A percentile compares a stretch with the other conserved stretches of the same genome.
These are phyloP conservation scores for Beauveria rudraprayagi DNA, from an alignment of 2,329 filamentous ascomycete genomes.

Conservation along the genomic window DNA sequence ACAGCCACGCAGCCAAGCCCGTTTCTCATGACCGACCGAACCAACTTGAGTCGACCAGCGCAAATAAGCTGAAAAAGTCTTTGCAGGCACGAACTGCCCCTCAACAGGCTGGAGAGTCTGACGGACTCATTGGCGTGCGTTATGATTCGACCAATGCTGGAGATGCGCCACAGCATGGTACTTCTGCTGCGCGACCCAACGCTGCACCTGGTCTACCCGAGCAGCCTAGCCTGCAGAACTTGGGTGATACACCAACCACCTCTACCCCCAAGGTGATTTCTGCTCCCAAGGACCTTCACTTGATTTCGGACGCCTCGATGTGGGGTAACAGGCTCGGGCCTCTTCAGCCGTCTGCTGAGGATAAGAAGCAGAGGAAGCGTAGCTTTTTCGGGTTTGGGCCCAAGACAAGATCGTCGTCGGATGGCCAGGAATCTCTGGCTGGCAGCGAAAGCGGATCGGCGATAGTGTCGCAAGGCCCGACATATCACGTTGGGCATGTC, in stretches of 20 bases:
- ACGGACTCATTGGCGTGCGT: slow-evolving; percentile 47
- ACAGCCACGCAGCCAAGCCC: slow-evolving; percentile 22
- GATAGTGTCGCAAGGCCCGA: slow-evolving; percentile 30
- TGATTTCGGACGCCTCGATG: slow-evolving; percentile 72
- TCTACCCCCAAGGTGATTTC: slow-evolving; percentile 56
- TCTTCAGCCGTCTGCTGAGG: slow-evolving; percentile 47
- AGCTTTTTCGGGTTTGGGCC: slow-evolving; percentile 64
- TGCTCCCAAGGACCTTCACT: slow-evolving; percentile 71
- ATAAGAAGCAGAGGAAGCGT: slow-evolving; percentile 75
- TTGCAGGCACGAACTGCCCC: slow-evolving; percentile 26
- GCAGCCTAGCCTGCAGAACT: slow-evolving; percentile 25
- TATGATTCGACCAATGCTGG: slow-evolving; percentile 50
- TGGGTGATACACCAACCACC: slow-evolving; percentile 25
- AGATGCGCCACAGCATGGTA: slow-evolving; percentile 37
- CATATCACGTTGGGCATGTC: slow-evolving; percentile 55
- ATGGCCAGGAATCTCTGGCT: slow-evolving; percentile 49
- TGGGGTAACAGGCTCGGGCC: slow-evolving; percentile 74
- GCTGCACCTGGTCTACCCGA: slow-evolving; percentile 28
- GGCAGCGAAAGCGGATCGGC: slow-evolving; percentile 38
- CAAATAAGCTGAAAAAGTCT: slow-evolving; percentile 24
- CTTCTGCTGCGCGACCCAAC: slow-evolving; percentile 31
- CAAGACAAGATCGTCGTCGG: slow-evolving; percentile 50
- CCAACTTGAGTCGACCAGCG: slow-evolving; percentile 21
- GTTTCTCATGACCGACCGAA: slow-evolving; percentile 27
- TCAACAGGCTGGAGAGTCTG: slow-evolving; percentile 29